Base-by-base conservation (phyloP, 768 basidiomycete species). In the Amylocystis lapponica region DNA sequence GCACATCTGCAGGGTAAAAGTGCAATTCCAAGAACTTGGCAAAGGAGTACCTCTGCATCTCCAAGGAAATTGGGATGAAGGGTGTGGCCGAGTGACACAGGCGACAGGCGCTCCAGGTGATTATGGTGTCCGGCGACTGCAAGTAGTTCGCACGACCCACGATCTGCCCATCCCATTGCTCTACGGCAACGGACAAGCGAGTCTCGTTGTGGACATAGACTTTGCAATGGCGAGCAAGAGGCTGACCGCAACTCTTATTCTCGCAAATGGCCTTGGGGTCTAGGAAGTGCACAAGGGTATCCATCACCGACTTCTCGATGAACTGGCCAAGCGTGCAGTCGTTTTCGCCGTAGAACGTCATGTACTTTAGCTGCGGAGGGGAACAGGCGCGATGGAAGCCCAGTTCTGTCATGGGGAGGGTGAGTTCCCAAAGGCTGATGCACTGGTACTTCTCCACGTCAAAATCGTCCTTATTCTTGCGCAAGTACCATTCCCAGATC, bases 11-110 rank as follows among this genome's bases (percentile, higher is more conserved):
- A 23, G 92, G 93, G 64, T 98, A 96, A 63, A 97, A 97, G 58
- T 92, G 87, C 21, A 95, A 78, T 59, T 99, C 95, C 22, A 99
- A 75, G 62, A 95, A 98, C 55, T 96, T 94, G 27, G 86, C 90
- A 60, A 97, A 95, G 4, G 94, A 97, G 59, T 95, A 92, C 43
- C 84, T 71, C 56, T 90, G 86, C 74, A 94, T 92, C 60, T 95
- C 92, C 53, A 89, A 84, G 2, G 90, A 90, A 29, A 91, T 81
- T 5, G 83, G 84, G 51, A 93, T 86, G 64, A 93, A 88, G 2
- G 90, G 88, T 3, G 89, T 93, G 1, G 83, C 83, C 5, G 72
- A 84, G 23, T 76, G 82, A 59, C 81, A 90, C 20, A 83, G 64
- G 45, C 83, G 78, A 63, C 96, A 99, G 6, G 79, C 75, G 56